Percentiles rank a stretch among this genome's conserved stretches.
Evolutionary conservation across 192 early-diverging fungal genomes (phyloP).

Genomic region (Gryganskiella cystojenkinii): DNA sequence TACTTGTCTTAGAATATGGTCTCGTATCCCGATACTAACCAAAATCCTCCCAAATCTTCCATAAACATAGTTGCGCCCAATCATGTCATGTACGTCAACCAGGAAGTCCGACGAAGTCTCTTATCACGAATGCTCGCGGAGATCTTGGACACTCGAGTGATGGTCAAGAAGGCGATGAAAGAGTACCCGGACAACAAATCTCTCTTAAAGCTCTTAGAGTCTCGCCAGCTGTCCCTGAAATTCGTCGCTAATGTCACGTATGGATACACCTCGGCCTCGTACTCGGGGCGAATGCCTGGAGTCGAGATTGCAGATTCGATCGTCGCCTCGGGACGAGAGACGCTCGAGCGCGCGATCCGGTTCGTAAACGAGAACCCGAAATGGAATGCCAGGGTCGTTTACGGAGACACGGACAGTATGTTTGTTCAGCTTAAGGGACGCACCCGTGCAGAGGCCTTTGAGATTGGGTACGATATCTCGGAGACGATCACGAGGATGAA

Average conservation of each 20-base stretch:
- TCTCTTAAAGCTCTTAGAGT: constrained; percentile 77
- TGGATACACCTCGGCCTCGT: constrained; percentile 86
- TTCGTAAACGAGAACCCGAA: constrained; percentile 67
- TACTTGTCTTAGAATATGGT: too few relatives aligned
- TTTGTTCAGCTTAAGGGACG: constrained; percentile 83
- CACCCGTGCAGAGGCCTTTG: constrained; percentile 78
- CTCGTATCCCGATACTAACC: too few relatives aligned
- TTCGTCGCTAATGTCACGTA: constrained; percentile 95
- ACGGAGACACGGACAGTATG: constrained; percentile 95
- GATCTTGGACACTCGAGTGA: constrained; percentile 88
- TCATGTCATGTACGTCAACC: constrained; percentile 88
- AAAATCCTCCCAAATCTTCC: background rate
- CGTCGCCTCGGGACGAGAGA: constrained; percentile 87
- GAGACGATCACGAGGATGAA: constrained; percentile 76
- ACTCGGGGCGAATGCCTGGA: constrained; percentile 92
- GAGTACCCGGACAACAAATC: constrained; percentile 67
- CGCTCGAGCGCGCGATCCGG: constrained; percentile 77
- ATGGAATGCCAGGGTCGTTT: constrained; percentile 88
- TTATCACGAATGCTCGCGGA: constrained; percentile 87
- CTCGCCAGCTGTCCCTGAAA: constrained; percentile 89
- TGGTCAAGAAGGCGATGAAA: constrained; percentile 91
- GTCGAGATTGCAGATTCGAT: constrained; percentile 93
- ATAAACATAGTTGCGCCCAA: constrained; percentile 77
- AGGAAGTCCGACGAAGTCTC: constrained; percentile 80
- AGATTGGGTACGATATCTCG: constrained; percentile 86